Evolutionary conservation across 129 eudicot genomes (phyloP).

Genomic region (Escallonia rubra): DNA sequence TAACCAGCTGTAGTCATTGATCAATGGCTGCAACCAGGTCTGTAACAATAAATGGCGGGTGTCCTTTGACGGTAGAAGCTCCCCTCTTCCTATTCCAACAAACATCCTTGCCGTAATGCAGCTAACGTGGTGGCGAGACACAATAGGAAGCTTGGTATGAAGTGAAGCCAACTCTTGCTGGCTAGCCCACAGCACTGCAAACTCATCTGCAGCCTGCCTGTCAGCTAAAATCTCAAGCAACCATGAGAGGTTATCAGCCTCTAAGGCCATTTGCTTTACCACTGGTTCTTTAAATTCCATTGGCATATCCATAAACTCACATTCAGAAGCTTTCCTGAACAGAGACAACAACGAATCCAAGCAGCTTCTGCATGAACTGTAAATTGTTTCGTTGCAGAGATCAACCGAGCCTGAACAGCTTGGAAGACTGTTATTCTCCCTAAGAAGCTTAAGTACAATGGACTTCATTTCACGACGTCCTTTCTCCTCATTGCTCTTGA

Average conservation of each 20-base stretch:
- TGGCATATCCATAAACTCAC: constrained; percentile 32
- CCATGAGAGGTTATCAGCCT: constrained; percentile 87
- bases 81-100: constrained; percentile 90
- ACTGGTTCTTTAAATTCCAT: constrained; percentile 45
- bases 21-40: constrained; percentile 89
- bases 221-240: constrained; percentile 84
- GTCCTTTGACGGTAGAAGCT: constrained; percentile 71
- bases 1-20: constrained; percentile 84
- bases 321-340: constrained; percentile 60
- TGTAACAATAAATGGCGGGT: constrained; percentile 57
- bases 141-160: constrained; percentile 44
- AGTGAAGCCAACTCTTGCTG: constrained; percentile 74
- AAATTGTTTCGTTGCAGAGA: constrained; percentile 55
- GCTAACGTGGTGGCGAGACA: constrained; percentile 66
- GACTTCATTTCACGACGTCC: constrained; percentile 94
- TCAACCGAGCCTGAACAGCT: constrained; percentile 45
- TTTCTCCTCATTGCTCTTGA: constrained; percentile 76
- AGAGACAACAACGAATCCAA: constrained; percentile 38
- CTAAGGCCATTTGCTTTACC: constrained; percentile 54
- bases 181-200: constrained; percentile 72
- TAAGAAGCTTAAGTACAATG: constrained; percentile 68
- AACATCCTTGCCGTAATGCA: constrained; percentile 71
- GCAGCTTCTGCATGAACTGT: constrained; percentile 55
- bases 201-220: constrained; percentile 66
- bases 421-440: constrained; percentile 53